phyloP scores from a whole-genome alignment of 164 flowering plant genomes.

The Kalanchoe fedtschenkoi region DNA sequence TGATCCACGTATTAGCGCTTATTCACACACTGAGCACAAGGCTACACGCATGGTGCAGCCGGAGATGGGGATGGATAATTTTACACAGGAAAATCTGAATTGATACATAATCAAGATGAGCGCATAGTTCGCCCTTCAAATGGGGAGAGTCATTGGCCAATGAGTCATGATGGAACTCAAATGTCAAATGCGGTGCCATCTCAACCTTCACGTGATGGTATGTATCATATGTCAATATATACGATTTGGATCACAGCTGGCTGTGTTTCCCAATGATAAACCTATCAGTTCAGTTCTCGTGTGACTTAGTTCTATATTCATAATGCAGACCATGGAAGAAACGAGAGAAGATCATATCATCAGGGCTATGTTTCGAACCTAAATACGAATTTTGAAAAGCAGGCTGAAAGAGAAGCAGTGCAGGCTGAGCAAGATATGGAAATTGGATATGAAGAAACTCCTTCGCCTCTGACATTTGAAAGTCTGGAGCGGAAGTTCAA shows the following conservation, averaged over 20 bases:
- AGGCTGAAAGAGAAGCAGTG: slow-evolving; percentile 28
- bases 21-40: slow-evolving; percentile 20
- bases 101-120: slow-evolving; percentile 22
- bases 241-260: background rate
- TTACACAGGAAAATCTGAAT: slow-evolving; percentile 21
- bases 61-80: slow-evolving; percentile 10
- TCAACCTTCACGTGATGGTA: slow-evolving; percentile 19
- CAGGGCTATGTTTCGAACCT: slow-evolving; percentile 36
- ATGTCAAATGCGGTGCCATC: slow-evolving; percentile 16
- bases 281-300: background rate
- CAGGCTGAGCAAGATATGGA: slow-evolving; percentile 45
- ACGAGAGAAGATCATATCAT: slow-evolving; percentile 33
- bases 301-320: background rate
- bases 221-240: background rate
- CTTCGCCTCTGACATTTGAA: slow-evolving; percentile 33
- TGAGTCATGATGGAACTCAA: slow-evolving; percentile 26
- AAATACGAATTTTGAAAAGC: slow-evolving; percentile 28
- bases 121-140: slow-evolving; percentile 12
- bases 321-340: slow-evolving; percentile 39
- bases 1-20: slow-evolving; percentile 19
- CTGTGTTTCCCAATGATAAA: background rate
- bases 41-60: slow-evolving; percentile 20
- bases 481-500: slow-evolving; percentile 48
- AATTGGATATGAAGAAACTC: slow-evolving; percentile 37
- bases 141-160: slow-evolving; percentile 21